Percentiles rank a stretch among this genome's conserved stretches.
phyloP scores from a whole-genome alignment of 2,329 filamentous ascomycete species.

The Setomelanomma holmii region DNA sequence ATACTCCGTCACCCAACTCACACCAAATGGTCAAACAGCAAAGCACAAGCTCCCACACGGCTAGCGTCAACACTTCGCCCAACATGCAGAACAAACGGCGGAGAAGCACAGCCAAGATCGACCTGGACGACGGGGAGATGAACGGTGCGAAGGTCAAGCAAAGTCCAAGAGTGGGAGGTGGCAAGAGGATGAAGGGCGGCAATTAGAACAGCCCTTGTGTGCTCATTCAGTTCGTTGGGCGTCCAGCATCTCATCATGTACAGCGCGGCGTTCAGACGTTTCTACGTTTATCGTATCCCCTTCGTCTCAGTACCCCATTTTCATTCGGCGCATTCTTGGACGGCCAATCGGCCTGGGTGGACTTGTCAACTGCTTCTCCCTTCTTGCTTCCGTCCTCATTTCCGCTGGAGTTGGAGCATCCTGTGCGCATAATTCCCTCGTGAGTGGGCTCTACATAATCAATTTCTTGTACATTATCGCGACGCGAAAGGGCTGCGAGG shows the following conservation, averaged over 20 bases:
- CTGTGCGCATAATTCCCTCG: constrained; percentile 5
- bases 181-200: constrained; percentile 45
- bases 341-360: constrained; percentile 2
- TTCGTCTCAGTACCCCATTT: constrained; percentile 8
- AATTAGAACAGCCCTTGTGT: constrained; percentile 17
- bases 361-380: background rate
- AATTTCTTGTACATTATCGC: constrained; percentile 40
- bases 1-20: constrained; percentile 56
- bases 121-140: constrained; percentile 59
- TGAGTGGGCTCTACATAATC: constrained; percentile 28
- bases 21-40: constrained; percentile 64
- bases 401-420: background rate
- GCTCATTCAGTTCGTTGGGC: background rate
- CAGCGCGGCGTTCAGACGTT: constrained; percentile 34
- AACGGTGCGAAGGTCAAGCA: constrained; percentile 59
- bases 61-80: constrained; percentile 69
- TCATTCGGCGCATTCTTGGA: background rate
- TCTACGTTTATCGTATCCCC: constrained; percentile 12
- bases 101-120: constrained; percentile 67
- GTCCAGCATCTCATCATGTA: constrained; percentile 21
- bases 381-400: background rate
- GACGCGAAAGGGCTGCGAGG: background rate
- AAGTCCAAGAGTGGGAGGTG: constrained; percentile 53
- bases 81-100: constrained; percentile 67
- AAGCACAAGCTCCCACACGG: constrained; percentile 61